Evolutionary conservation across 345 rosid genomes (phyloP).

Genomic region (Eucalyptus sp.): DNA sequence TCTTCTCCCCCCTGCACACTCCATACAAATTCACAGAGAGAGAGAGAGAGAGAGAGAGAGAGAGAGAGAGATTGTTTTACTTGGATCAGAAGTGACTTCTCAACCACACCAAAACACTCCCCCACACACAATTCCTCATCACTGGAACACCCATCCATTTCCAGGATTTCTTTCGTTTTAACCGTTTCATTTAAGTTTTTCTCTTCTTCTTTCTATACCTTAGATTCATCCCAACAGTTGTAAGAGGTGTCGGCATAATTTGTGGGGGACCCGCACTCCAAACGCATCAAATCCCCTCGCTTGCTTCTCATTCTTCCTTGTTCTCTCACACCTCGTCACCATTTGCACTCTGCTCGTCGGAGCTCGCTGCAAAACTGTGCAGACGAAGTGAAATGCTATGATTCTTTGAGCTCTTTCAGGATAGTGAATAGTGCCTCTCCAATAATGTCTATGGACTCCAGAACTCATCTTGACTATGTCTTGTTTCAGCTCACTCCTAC

Average conservation of each 20-base stretch:
- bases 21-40: background rate
- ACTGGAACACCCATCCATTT: background rate
- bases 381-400: background rate
- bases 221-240: background rate
- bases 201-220: background rate
- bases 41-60: background rate
- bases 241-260: background rate
- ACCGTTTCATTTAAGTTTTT: background rate
- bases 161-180: background rate
- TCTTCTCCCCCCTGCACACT: background rate
- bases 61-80: background rate
- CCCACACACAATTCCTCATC: background rate
- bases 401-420: background rate
- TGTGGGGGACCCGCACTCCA: background rate
- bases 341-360: background rate
- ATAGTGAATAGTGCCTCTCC: background rate
- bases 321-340: background rate
- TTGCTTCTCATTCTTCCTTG: background rate
- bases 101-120: conserved; percentile 4
- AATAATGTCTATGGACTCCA: conserved; percentile 49
- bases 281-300: background rate
- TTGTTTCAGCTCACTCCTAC: conserved; percentile 97
- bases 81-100: conserved; percentile 3
- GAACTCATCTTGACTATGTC: conserved; percentile 69
- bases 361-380: background rate